Base-by-base conservation (phyloP, 805 yeast genomes). In the Pichia manshurica region DNA sequence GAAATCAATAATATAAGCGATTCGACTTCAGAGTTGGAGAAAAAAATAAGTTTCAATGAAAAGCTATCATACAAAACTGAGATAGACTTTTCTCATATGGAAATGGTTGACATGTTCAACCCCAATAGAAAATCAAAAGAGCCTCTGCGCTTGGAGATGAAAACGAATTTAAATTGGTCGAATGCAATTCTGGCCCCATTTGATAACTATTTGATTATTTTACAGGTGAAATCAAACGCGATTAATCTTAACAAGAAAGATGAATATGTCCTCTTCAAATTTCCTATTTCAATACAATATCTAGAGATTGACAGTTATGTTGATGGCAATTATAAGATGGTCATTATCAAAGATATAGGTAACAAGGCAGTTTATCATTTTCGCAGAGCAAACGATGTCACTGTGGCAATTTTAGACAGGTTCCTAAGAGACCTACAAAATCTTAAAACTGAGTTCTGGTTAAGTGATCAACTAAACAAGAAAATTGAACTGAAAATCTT, bases 141-240 rank as follows among this genome's bases (percentile, higher is more conserved):
- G 19, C 62, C 64, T 4, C 38, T 64, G 2, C 57, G 56, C 4
- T 31, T 60, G 13, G 53, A 55, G 36, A 47, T 57, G 20, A 53
- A 53, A 39, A 42, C 48, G 4, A 47, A 53, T 28, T 60, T 70
- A 35, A 69, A 74, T 2, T 66, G 74, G 54, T 75, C 72, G 54
- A 64, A 69, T 48, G 66, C 74, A 23, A 59, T 68, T 20, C 59
- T 76, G 32, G 70, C 69, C 44, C 69, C 72, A 22, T 68, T 74
- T 54, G 68, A 64, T 51, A 62, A 62, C 39, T 63, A 60, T 46
- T 39, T 64, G 22, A 52, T 62, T 9, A 58, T 61, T 4, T 44
- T 63, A 33, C 39, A 39, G 13, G 32, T 53, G 2, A 58, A 53
- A 33, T 49, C 54, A 17, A 52, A 42, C 37, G 16, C 50, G 7